These are phyloP conservation scores for Chytriomyces confervae DNA, from an alignment of 192 early-diverging fungal species.

Conservation along the genomic window DNA sequence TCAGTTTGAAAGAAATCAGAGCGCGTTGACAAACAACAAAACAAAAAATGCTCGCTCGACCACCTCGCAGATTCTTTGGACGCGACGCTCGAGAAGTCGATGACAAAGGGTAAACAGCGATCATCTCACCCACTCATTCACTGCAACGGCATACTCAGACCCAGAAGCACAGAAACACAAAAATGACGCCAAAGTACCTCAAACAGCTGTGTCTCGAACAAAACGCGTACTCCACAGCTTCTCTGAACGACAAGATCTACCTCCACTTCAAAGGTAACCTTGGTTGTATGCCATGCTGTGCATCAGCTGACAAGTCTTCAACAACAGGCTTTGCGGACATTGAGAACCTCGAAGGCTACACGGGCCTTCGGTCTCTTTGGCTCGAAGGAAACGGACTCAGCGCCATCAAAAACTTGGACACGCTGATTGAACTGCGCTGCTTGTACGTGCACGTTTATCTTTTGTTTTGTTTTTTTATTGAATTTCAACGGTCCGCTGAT, in stretches of 20 bases:
- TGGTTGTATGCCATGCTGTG: not conserved
- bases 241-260: conserved; percentile 66
- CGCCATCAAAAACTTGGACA: conserved; percentile 51
- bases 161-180: conserved; percentile 51
- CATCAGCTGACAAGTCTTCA: not conserved
- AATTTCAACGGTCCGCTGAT: not conserved
- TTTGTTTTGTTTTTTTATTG: not conserved
- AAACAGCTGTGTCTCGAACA: conserved; percentile 67
- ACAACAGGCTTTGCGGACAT: conserved; percentile 62
- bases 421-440: conserved; percentile 51
- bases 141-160: not conserved
- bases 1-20: too few species aligned
- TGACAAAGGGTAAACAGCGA: conserved; percentile 45
- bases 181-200: conserved; percentile 62
- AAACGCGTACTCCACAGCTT: conserved; percentile 62
- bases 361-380: conserved; percentile 61
- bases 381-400: conserved; percentile 68
- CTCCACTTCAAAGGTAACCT: conserved; percentile 67
- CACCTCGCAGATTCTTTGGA: conserved; percentile 29
- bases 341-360: conserved; percentile 61
- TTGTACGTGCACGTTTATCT: conserved; percentile 38
- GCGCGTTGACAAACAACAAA: too few species aligned
- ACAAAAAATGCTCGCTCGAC: conserved; percentile 12
- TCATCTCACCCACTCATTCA: not conserved
- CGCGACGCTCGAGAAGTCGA: conserved; percentile 43